phyloP scores from a whole-genome alignment of 1,139 yeast genomes.

The Suhomyces anneliseae region DNA sequence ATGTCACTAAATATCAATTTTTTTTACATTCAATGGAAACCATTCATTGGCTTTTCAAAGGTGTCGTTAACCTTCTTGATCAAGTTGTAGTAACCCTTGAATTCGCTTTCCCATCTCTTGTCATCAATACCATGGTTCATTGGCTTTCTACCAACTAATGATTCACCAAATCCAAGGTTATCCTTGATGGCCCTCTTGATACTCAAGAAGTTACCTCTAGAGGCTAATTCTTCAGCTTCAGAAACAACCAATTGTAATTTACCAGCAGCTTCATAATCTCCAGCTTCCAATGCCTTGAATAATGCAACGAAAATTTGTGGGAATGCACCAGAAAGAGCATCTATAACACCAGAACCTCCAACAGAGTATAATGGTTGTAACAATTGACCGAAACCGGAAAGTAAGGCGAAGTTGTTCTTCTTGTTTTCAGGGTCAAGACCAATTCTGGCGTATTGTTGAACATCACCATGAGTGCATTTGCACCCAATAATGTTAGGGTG shows the following conservation, averaged over 20 bases:
- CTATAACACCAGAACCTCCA: slow-evolving; percentile 25
- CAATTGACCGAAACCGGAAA: slow-evolving; percentile 28
- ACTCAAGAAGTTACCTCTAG: slow-evolving; percentile 24
- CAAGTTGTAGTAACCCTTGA: slow-evolving; percentile 8
- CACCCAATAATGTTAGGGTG: slow-evolving; percentile 50
- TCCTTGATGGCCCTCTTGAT: slow-evolving; percentile 32
- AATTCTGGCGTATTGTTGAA: slow-evolving; percentile 12
- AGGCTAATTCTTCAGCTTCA: slow-evolving; percentile 23
- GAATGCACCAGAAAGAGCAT: slow-evolving; percentile 40
- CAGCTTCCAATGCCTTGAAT: slow-evolving; percentile 19
- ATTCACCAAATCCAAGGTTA: slow-evolving; percentile 41
- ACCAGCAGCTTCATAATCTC: slow-evolving; percentile 18
- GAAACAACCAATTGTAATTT: slow-evolving; percentile 21
- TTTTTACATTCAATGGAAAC: no score
- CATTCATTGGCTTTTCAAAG: slow-evolving; percentile 1
- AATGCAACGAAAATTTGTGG: slow-evolving; percentile 39
- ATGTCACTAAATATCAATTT: neutral
- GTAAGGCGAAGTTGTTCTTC: slow-evolving; percentile 19
- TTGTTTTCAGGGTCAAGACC: slow-evolving; percentile 10
- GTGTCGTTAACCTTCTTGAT: slow-evolving; percentile 11
- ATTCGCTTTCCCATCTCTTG: slow-evolving; percentile 8
- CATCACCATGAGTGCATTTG: slow-evolving; percentile 40
- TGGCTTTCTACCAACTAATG: slow-evolving; percentile 21
- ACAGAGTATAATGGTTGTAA: slow-evolving; percentile 25
- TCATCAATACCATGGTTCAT: slow-evolving; percentile 12